Evolutionary conservation across 305 asterid species (phyloP).

Genomic region (Fraxinus angustifolia): DNA sequence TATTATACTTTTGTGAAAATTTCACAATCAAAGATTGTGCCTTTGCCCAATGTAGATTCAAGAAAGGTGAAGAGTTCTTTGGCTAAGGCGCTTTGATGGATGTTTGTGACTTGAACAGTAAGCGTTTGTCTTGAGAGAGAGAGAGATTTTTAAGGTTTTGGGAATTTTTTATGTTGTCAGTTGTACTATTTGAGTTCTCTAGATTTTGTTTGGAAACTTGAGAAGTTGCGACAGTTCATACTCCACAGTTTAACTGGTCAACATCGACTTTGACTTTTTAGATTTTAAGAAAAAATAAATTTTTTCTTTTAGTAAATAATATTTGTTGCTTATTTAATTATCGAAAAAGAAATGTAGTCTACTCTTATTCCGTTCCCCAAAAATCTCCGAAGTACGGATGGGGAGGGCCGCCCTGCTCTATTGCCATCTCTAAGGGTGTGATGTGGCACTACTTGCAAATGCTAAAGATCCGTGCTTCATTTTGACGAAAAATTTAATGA

Average conservation of each 20-base stretch:
- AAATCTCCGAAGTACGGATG: background rate
- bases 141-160: no score
- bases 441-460: background rate
- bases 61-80: conserved; percentile 46
- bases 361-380: background rate
- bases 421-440: background rate
- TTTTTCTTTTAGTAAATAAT: no score
- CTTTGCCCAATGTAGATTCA: conserved; percentile 47
- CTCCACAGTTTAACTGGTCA: background rate
- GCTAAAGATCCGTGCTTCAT: background rate
- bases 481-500: background rate
- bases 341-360: background rate
- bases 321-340: no score
- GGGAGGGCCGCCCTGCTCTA: background rate
- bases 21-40: conserved; percentile 59
- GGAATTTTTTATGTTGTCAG: no score
- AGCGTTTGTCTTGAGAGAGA: no score
- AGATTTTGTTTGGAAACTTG: background rate
- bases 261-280: background rate
- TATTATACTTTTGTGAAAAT: conserved; percentile 56
- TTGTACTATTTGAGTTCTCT: no score
- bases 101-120: no score
- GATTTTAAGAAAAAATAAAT: background rate
- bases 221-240: background rate
- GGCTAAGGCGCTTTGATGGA: conserved; percentile 39